These are phyloP conservation scores for Boechera retrofracta DNA, from an alignment of 345 rosid species.

Conservation along the genomic window DNA sequence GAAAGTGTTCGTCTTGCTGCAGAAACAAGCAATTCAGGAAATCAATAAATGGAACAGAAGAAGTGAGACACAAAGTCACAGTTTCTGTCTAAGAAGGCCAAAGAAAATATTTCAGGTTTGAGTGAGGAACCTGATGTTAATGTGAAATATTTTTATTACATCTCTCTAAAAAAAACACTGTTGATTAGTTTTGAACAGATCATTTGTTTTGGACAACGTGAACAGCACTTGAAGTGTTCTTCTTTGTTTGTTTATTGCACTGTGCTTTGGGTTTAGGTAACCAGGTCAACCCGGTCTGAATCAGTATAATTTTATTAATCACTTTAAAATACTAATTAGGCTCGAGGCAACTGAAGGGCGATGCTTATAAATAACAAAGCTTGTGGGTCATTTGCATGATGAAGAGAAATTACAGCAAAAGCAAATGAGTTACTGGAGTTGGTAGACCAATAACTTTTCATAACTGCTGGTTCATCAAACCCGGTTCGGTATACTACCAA, in stretches of 20 bases:
- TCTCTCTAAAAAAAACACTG: not conserved
- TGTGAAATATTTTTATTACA: constrained; percentile 4
- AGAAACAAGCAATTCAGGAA: constrained; percentile 35
- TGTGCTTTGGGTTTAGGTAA: not conserved
- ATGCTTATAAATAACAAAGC: not conserved
- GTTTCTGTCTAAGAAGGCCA: not conserved
- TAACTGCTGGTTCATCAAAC: not conserved
- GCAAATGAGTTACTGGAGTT: not conserved
- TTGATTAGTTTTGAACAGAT: constrained; percentile 17
- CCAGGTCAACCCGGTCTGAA: constrained; percentile 2
- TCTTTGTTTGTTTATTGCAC: not conserved
- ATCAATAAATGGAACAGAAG: constrained; percentile 18
- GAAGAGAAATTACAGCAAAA: not conserved
- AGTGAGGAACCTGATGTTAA: not conserved
- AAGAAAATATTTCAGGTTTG: not conserved
- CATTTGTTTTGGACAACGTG: not conserved
- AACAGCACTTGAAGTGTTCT: not conserved
- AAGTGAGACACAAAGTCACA: constrained; percentile 18
- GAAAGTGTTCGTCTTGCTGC: constrained; percentile 60
- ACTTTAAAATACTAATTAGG: not conserved
- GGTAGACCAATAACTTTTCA: not conserved
- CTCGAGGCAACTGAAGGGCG: not conserved
- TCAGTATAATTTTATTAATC: not conserved
- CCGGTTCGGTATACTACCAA: not conserved
- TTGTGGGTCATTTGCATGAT: not conserved